phyloP scores from a whole-genome alignment of 108 stramenopile genomes.

The Pseudonitzschia multistriata region DNA sequence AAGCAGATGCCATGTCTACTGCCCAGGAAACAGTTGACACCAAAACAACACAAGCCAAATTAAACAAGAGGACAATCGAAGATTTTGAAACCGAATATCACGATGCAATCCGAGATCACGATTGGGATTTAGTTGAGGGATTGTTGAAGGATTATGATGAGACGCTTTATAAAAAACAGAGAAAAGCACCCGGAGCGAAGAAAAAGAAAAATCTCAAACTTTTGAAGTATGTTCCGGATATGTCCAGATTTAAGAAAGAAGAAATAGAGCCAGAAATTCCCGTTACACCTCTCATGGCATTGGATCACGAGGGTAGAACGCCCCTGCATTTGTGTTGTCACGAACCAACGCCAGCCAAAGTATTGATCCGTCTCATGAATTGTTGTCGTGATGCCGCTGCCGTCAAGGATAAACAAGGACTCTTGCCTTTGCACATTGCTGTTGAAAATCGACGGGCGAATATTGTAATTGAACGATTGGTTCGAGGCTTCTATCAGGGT shows the following conservation, averaged over 20 bases:
- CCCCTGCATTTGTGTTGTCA: slow-evolving; percentile 35
- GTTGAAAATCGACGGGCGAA: slow-evolving; percentile 14
- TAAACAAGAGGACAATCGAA: slow-evolving; percentile 12
- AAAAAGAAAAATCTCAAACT: slow-evolving; percentile 19
- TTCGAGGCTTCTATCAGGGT: slow-evolving; percentile 23
- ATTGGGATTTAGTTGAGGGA: slow-evolving; percentile 33
- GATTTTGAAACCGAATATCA: slow-evolving; percentile 36
- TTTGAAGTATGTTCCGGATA: slow-evolving; percentile 25
- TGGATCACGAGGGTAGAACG: slow-evolving; percentile 32
- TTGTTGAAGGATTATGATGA: slow-evolving; percentile 29
- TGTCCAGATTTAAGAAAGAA: slow-evolving; percentile 21
- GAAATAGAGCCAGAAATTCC: slow-evolving; percentile 16
- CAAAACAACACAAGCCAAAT: slow-evolving; percentile 3
- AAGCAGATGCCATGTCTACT: neutral
- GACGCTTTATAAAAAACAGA: slow-evolving; percentile 17
- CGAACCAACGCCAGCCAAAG: slow-evolving; percentile 16
- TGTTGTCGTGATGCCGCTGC: slow-evolving; percentile 25
- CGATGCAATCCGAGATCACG: slow-evolving; percentile 30
- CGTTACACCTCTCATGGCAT: slow-evolving; percentile 14
- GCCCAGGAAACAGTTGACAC: neutral
- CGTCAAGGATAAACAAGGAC: slow-evolving; percentile 24
- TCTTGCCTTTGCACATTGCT: slow-evolving; percentile 34
- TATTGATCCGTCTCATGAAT: slow-evolving; percentile 26
- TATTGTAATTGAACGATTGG: slow-evolving; percentile 26
- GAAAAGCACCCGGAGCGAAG: neutral